Evolutionary conservation across 345 rosid genomes (phyloP).

Genomic region (Raphanus sativus): DNA sequence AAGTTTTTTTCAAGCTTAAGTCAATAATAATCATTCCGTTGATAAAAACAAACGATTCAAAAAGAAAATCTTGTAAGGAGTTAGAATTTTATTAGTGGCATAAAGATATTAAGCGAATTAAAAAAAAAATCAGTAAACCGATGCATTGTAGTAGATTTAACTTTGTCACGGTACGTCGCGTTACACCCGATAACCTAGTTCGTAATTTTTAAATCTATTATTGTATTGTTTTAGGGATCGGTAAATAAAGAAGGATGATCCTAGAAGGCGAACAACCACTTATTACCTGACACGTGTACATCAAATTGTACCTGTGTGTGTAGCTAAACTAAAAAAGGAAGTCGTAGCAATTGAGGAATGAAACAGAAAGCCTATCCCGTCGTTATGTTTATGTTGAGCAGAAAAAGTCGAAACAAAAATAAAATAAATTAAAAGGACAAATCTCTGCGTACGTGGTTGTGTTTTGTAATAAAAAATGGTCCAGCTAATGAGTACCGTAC

Average conservation of each 20-base stretch:
- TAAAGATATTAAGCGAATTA: background rate
- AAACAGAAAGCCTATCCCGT: constrained; percentile 37
- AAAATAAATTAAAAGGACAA: background rate
- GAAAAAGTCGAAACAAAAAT: background rate
- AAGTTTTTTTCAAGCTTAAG: too few relatives aligned
- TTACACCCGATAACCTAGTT: constrained; percentile 24
- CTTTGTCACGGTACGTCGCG: constrained; percentile 37
- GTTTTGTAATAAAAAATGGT: constrained; percentile 9
- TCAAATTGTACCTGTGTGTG: constrained; percentile 23
- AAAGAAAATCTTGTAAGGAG: background rate
- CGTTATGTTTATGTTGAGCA: constrained; percentile 10
- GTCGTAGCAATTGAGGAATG: constrained; percentile 1
- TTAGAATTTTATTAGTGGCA: background rate
- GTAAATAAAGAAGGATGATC: constrained; percentile 11
- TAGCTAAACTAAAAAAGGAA: background rate
- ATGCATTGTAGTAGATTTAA: background rate
- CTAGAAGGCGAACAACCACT: constrained; percentile 20
- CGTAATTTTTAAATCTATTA: background rate
- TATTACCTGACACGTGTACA: constrained; percentile 7
- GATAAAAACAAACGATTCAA: too few relatives aligned
- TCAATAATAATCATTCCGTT: too few relatives aligned
- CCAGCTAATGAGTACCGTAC: constrained; percentile 36
- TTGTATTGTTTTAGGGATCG: constrained; percentile 24
- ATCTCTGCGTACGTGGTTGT: constrained; percentile 22
- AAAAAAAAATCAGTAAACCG: background rate